These are phyloP conservation scores for Grammothele lineata DNA, from an alignment of 768 basidiomycete genomes.

Conservation along the genomic window DNA sequence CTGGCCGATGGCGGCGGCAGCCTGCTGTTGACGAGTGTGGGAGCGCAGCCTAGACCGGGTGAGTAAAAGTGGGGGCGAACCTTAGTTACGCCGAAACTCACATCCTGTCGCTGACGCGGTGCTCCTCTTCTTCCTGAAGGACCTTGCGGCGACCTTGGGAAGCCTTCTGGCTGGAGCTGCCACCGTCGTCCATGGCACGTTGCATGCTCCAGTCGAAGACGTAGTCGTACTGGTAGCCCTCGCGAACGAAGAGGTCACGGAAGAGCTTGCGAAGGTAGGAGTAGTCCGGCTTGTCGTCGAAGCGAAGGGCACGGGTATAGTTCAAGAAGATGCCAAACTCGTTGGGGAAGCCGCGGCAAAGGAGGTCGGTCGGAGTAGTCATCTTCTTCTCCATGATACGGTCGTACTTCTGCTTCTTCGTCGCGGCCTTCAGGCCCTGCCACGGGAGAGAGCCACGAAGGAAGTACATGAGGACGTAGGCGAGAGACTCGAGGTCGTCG, in stretches of 20 bases:
- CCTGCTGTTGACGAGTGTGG: constrained; percentile 67
- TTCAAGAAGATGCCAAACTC: constrained; percentile 99
- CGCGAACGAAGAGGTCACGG: constrained; percentile 95
- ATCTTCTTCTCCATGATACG: constrained; percentile 99
- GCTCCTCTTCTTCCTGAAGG: constrained; percentile 82
- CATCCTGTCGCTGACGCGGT: constrained; percentile 79
- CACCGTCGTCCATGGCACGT: constrained; percentile 65
- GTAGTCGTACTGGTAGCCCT: constrained; percentile 99
- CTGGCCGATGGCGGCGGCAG: constrained; percentile 43
- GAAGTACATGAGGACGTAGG: constrained; percentile 99
- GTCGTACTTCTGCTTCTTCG: constrained; percentile 99
- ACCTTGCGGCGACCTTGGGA: constrained; percentile 70
- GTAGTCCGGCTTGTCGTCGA: constrained; percentile 99
- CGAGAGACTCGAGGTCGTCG: constrained; percentile 96
- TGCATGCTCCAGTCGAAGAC: constrained; percentile 99
- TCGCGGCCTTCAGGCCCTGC: constrained; percentile 99
- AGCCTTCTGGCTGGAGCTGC: constrained; percentile 58
- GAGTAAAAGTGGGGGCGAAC: constrained; percentile 17
- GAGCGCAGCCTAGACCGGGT: constrained; percentile 66
- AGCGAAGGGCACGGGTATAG: constrained; percentile 97
- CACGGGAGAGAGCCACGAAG: constrained; percentile 96
- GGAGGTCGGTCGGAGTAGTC: constrained; percentile 94
- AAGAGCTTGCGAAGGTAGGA: constrained; percentile 99
- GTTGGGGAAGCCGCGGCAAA: constrained; percentile 99
- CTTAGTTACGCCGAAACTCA: constrained; percentile 38